Evolutionary conservation across 495 filamentous ascomycete species (phyloP), one percentile per base, ranked within the genome.

Genomic region (Lasiosphaeris hirsuta): DNA sequence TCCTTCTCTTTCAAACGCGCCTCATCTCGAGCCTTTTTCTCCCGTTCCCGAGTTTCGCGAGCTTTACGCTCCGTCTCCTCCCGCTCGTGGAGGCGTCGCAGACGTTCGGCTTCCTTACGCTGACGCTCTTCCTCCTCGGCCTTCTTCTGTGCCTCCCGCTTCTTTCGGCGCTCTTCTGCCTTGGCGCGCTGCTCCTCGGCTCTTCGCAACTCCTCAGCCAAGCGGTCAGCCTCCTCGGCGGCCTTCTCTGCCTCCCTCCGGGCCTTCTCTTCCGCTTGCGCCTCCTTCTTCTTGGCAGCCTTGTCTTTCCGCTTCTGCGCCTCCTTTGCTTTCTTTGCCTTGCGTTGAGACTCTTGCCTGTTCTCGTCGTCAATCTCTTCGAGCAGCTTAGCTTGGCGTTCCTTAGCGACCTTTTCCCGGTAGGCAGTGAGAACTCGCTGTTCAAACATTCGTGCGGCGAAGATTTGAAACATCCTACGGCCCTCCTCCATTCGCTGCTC

Each of bases 401-500:
- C 92, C 60, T 86, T 84, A 13, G 94, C 90, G 10, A 97, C 92
- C 69, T 96, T 97, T 72, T 99, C 93, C 64, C 90, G 85, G 68
- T 99, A 99, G 40, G 94, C 94, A n/a, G 87, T 92, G 54, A 99
- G 81, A 9, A 99, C 94, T 61, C 94, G 81, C 70, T 97, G 95
- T 72, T 99, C 94, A 68, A 99, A 99, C 94, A 99, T 99, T 60
- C 94, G 83, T 39, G 94, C 94, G 51, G 94, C 94, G 72, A 99
- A 98, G 69, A 99, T 99, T 70, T 99, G 94, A 69, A 99, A 99
- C 94, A 99, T 99, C 57, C 94, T 81, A 48, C 95, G 84, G 47
- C 94, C 94, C 76, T 98, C 94, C 67, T 99, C 91, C 94, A 99
- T 97, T 36, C 94, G 89, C 73, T 99, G 93, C 69, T 95, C 90